Evolutionary conservation across 331 rosid genomes (phyloP), one percentile per base, ranked within the genome.

Genomic region (Arachis monticola): DNA sequence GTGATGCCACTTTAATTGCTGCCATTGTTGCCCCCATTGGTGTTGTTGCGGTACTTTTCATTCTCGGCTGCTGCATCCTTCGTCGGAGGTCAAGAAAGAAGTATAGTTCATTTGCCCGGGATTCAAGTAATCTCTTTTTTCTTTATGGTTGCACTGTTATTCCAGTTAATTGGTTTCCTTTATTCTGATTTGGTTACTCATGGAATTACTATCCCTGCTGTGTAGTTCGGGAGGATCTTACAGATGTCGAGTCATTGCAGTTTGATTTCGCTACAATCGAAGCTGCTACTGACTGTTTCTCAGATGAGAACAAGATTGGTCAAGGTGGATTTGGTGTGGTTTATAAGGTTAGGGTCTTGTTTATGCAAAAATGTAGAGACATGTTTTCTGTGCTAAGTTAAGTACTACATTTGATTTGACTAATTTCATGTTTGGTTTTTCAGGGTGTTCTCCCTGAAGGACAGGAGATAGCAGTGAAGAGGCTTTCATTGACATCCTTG

Each of bases 281-380:
- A 64, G 80, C 80, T 50, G 93, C 96, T 51, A 92, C 93, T 1
- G 73, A 86, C 62, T 17, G 76, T n/a, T 91, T 91, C 50, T 84
- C 89, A 0, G 61, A 58, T 9, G 80, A 77, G 11, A 83, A 89
- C 75, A 84, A 65, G 76, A 71, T 85, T n/a, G 93, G 93, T 30
- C 77, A 80, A 78, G 96, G 93, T 7, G 91, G 94, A 74, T 91
- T 81, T 60, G 91, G 94, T 1, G 80, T 17, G 13, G 89, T 88
- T 61, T 91, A 82, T 84, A 81, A 84, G 93, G 89, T 87, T 64
- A 3, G 57, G 51, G 48, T 12, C 58, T 55, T 35, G 51, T 35
- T 75, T 55, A 30, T 52, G 57, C 70, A 17, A 74, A 44, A 44
- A 52, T 41, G 12, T 10, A 53, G 17, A 6, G 7, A 45, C 41